Base-by-base conservation (phyloP, 371 early-diverging fungal species). In the Mucor mucedo region DNA sequence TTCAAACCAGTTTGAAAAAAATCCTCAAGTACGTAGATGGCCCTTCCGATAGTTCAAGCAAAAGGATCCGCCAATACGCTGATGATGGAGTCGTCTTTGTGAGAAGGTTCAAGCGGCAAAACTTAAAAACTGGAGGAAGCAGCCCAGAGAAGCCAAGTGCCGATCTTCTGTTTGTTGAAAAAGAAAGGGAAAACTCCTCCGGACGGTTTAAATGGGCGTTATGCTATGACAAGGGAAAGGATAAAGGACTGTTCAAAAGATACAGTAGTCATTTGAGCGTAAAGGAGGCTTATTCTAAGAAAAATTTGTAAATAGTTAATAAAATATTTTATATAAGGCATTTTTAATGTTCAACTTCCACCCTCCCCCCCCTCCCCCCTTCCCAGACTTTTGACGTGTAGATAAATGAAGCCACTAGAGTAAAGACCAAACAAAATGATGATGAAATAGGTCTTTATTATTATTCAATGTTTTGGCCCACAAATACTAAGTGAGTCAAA, bases 141-240 rank as follows among this genome's bases (percentile, higher is more conserved):
- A 41, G 11, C 44, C 44, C 44, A 32, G 44, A 61, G 7, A 45
- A 52, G 45, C 60, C 41, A 50, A 50, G 29, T 49, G 60, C 0
- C 3, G 52, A 60, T 60, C 60, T 50, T 28, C 29, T 21, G 28
- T 60, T 60, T 60, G 60, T 60, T 21, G 41, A 13, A 41, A 60
- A 60, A n/a, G 47, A 53, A 21, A 61, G 45, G 52, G 42, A 29
- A 41, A 40, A 60, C 41, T 42, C 53, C 52, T 33, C 41, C 30
- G 60, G 44, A 52, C 52, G 44, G 53, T 60, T 60, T 44, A 60
- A 60, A 42, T 60, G 60, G 53, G 60, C 60, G 4, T 42, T 41
- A 40, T 60, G 42, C 53, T 60, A 53, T 60, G 52, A 60, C 41
- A 42, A 60, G 28, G 60, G 60, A 29, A 52, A 44, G 52, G 28